These are phyloP conservation scores for Aspergillus melleus DNA, from an alignment of 2,329 filamentous ascomycete species.

Conservation along the genomic window DNA sequence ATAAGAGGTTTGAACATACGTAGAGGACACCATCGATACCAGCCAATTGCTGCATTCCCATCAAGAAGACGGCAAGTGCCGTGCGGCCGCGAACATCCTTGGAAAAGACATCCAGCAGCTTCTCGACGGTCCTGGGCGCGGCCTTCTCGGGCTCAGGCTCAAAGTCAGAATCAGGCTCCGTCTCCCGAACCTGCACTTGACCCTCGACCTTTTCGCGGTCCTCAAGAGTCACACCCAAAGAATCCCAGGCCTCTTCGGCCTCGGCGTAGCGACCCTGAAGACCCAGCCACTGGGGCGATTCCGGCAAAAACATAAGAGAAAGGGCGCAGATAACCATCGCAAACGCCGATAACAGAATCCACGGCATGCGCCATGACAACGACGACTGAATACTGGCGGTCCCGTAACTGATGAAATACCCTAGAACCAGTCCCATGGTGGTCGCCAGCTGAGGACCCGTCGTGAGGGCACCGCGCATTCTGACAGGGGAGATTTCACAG, in stretches of 20 bases:
- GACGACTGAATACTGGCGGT: not conserved
- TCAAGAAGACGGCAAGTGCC: conserved; percentile 2
- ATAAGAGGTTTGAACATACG: not conserved
- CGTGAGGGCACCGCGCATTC: not conserved
- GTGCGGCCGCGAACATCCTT: conserved; percentile 3
- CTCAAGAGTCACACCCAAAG: not conserved
- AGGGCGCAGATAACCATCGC: not conserved
- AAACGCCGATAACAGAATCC: not conserved
- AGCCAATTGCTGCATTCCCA: conserved; percentile 2
- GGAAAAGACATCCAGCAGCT: not conserved
- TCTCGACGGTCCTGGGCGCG: not conserved
- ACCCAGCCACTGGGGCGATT: not conserved
- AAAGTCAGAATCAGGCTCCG: not conserved
- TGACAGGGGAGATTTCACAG: not conserved
- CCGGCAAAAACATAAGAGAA: not conserved
- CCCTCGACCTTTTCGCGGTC: not conserved
- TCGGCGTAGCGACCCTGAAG: not conserved
- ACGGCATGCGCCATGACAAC: not conserved
- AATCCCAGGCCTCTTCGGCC: not conserved
- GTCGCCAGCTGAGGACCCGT: not conserved
- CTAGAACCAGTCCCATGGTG: not conserved
- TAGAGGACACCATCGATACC: conserved; percentile 5
- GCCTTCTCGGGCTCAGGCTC: not conserved
- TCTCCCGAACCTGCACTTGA: not conserved
- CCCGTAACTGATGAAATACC: conserved; percentile 1